Conservation (phyloP, 148 eudicot genomes). For the Rhododendron simsii region DNA sequence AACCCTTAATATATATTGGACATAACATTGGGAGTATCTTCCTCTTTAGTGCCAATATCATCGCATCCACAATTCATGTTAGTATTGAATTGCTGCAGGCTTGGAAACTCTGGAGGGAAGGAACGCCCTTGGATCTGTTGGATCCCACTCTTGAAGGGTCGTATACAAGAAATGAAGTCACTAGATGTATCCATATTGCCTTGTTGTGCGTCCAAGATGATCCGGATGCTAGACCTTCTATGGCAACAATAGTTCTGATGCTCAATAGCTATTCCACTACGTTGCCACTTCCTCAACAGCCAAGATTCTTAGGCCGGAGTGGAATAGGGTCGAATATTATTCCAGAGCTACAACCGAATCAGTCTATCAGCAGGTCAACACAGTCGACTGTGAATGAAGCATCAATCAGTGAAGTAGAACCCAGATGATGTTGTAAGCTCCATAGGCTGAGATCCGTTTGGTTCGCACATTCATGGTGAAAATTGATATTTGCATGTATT, state of each 20-base stretch:
- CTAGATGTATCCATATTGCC: slow-evolving; percentile 32
- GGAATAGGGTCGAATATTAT: no score
- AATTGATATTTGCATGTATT: no score
- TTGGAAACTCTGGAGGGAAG: slow-evolving; percentile 27
- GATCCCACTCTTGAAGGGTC: slow-evolving; percentile 25
- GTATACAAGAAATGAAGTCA: slow-evolving; percentile 19
- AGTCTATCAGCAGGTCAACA: no score
- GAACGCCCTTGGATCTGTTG: slow-evolving; percentile 16
- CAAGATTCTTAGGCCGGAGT: no score
- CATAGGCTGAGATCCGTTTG: no score
- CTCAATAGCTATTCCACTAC: background rate
- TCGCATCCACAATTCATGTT: background rate
- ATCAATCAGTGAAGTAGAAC: background rate
- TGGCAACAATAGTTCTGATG: slow-evolving; percentile 17
- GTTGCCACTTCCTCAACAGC: no score
- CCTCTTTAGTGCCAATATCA: background rate
- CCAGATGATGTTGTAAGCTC: background rate
- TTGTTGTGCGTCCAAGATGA: slow-evolving; percentile 37
- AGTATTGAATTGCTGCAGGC: slow-evolving; percentile 10
- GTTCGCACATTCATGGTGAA: no score
- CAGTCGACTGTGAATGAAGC: background rate
- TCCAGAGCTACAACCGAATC: no score
- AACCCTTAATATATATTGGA: background rate
- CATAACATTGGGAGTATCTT: background rate
- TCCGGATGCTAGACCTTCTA: slow-evolving; percentile 28